A percentile compares a stretch with the other conserved stretches of the same genome.
phyloP scores from a whole-genome alignment of 2,329 filamentous ascomycete species.

The Fusarium falciforme region DNA sequence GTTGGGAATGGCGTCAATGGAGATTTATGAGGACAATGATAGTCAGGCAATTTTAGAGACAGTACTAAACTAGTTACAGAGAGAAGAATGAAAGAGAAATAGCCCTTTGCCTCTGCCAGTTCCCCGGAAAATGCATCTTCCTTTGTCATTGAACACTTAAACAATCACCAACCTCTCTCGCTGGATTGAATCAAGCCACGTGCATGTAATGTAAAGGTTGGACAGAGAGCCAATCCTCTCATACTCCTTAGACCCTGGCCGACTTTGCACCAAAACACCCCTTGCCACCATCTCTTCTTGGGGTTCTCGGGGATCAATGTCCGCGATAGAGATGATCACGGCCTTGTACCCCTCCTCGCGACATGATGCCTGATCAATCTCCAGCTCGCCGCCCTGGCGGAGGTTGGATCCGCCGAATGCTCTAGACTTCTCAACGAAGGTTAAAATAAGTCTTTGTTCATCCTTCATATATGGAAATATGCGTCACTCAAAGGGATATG shows the following conservation, averaged over 20 bases:
- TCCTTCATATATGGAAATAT: too few relatives aligned
- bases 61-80: not conserved
- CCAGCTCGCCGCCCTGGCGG: too few relatives aligned
- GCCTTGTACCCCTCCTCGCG: not conserved
- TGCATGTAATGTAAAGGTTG: rapidly evolving
- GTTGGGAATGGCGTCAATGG: not conserved
- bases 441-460: too few relatives aligned
- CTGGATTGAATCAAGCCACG: not conserved
- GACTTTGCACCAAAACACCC: not conserved
- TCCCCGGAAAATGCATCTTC: not conserved
- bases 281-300: too few relatives aligned
- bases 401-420: too few relatives aligned
- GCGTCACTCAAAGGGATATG: too few relatives aligned
- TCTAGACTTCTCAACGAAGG: rapidly evolving
- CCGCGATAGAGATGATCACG: not conserved
- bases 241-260: not conserved
- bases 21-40: not conserved
- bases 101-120: not conserved
- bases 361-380: not conserved
- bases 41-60: rapidly evolving
- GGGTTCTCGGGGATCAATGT: not conserved
- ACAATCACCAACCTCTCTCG: not conserved
- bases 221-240: not conserved
- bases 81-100: not conserved
- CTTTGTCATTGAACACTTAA: rapidly evolving